Percentiles rank a stretch among this genome's conserved stretches.
phyloP scores from a whole-genome alignment of 768 basidiomycete genomes.

The Russula dissimulans region DNA sequence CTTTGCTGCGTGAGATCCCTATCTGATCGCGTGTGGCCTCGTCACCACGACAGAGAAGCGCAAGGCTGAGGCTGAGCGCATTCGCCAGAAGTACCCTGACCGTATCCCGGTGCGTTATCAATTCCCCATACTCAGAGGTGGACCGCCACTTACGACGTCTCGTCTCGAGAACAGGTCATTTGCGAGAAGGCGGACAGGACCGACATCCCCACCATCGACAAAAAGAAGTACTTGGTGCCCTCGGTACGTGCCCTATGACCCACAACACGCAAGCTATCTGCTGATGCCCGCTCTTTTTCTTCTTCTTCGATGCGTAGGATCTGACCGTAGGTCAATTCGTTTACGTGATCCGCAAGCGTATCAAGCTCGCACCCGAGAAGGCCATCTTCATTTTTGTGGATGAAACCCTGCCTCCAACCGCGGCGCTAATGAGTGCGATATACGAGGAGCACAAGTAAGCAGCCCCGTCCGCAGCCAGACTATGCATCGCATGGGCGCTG shows the following conservation, averaged over 20 bases:
- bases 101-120: slow-evolving; percentile 77
- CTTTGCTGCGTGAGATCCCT: slow-evolving; percentile 23
- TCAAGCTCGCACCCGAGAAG: slow-evolving; percentile 99
- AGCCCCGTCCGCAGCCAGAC: not conserved
- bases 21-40: slow-evolving; percentile 27
- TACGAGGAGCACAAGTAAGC: slow-evolving; percentile 97
- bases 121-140: not conserved
- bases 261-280: not conserved
- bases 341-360: slow-evolving; percentile 98
- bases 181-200: slow-evolving; percentile 99
- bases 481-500: not conserved
- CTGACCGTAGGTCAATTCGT: slow-evolving; percentile 98
- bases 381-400: slow-evolving; percentile 99
- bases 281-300: slow-evolving; percentile 4
- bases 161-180: slow-evolving; percentile 61
- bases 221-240: slow-evolving; percentile 99
- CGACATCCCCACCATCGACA: slow-evolving; percentile 98
- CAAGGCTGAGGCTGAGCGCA: slow-evolving; percentile 98
- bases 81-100: slow-evolving; percentile 97
- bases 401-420: slow-evolving; percentile 95
- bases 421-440: slow-evolving; percentile 96
- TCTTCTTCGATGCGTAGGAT: slow-evolving; percentile 45
- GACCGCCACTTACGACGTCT: not conserved
- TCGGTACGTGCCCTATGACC: slow-evolving; percentile 48
- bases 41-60: slow-evolving; percentile 69